Percentiles rank a stretch among this genome's conserved stretches.
Conservation (phyloP, 1,284 basidiomycete genomes). For the Rhodotorula glutinis region DNA sequence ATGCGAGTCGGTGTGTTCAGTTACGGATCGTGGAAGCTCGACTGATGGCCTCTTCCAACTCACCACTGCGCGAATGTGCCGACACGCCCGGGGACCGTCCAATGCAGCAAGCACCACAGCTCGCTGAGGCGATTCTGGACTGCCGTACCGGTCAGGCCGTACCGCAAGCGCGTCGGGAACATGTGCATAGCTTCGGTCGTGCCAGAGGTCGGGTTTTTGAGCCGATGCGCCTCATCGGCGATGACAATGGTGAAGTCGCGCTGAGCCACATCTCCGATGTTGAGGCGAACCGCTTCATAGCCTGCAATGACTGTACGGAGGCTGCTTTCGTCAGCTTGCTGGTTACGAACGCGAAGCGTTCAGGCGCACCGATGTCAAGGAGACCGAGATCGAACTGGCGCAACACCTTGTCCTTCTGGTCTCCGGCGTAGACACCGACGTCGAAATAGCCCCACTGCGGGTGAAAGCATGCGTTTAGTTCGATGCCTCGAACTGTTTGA, state of each 20-base stretch:
- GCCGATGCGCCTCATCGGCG: slow-evolving; percentile 75
- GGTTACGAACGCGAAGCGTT: slow-evolving; percentile 42
- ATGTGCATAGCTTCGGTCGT: slow-evolving; percentile 63
- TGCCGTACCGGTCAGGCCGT: slow-evolving; percentile 74
- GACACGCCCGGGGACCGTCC: slow-evolving; percentile 68
- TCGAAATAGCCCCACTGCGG: slow-evolving; percentile 77
- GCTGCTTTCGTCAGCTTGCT: background rate
- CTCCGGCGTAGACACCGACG: slow-evolving; percentile 92
- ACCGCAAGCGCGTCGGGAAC: slow-evolving; percentile 62
- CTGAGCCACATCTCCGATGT: slow-evolving; percentile 63
- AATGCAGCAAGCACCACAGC: slow-evolving; percentile 76
- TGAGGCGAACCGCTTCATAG: slow-evolving; percentile 64
- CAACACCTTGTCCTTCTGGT: slow-evolving; percentile 88
- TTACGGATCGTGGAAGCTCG: too few relatives aligned
- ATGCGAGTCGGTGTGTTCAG: too few relatives aligned
- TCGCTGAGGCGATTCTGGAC: slow-evolving; percentile 83
- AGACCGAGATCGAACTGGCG: slow-evolving; percentile 70
- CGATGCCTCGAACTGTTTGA: background rate
- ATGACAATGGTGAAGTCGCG: slow-evolving; percentile 59
- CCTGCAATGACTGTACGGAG: slow-evolving; percentile 61
- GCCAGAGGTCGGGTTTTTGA: slow-evolving; percentile 67
- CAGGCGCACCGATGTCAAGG: slow-evolving; percentile 22
- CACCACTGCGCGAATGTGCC: slow-evolving; percentile 66
- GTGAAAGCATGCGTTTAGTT: slow-evolving; percentile 69
- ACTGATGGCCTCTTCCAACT: too few relatives aligned